Evolutionary conservation across 805 yeast species (phyloP).

Genomic region (Ogataea philodendri): DNA sequence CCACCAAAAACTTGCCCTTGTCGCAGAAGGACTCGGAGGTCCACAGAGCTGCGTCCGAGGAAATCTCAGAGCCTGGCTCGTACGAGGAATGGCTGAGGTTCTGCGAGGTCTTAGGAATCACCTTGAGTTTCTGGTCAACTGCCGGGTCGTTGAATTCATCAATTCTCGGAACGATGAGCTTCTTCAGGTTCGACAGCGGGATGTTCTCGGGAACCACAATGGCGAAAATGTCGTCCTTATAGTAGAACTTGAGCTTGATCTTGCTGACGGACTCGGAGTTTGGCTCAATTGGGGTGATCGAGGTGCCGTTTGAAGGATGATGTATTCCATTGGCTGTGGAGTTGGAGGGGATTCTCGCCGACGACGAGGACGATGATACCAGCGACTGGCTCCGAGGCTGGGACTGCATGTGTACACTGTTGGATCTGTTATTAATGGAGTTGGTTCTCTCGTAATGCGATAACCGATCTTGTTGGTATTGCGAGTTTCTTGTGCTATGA

Average conservation of each 20-base stretch:
- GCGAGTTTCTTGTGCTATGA: constrained; percentile 29
- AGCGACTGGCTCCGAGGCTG: constrained; percentile 21
- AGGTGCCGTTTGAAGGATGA: constrained; percentile 3
- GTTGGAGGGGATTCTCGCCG: constrained; percentile 18
- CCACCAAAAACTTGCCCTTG: constrained; percentile 35
- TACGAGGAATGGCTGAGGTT: constrained; percentile 26
- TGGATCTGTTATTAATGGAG: constrained; percentile 23
- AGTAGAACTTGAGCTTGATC: constrained; percentile 70
- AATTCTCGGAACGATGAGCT: constrained; percentile 29
- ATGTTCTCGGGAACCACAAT: constrained; percentile 36
- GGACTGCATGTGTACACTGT: constrained; percentile 23
- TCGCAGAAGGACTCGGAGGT: constrained; percentile 28
- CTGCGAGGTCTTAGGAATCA: constrained; percentile 30
- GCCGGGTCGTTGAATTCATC: constrained; percentile 30
- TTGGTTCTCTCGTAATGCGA: constrained; percentile 46
- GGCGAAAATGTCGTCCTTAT: constrained; percentile 79
- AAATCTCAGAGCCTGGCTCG: constrained; percentile 20
- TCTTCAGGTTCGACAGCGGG: constrained; percentile 27
- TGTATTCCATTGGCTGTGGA: constrained; percentile 3
- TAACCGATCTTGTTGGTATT: constrained; percentile 50
- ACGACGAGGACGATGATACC: constrained; percentile 23
- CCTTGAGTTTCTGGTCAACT: constrained; percentile 23
- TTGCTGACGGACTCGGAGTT: constrained; percentile 31
- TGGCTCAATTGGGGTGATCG: constrained; percentile 1
- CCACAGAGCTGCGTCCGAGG: constrained; percentile 29